These are phyloP conservation scores for Pythium oligandrum DNA, from an alignment of 352 stramenopile species.

Conservation along the genomic window DNA sequence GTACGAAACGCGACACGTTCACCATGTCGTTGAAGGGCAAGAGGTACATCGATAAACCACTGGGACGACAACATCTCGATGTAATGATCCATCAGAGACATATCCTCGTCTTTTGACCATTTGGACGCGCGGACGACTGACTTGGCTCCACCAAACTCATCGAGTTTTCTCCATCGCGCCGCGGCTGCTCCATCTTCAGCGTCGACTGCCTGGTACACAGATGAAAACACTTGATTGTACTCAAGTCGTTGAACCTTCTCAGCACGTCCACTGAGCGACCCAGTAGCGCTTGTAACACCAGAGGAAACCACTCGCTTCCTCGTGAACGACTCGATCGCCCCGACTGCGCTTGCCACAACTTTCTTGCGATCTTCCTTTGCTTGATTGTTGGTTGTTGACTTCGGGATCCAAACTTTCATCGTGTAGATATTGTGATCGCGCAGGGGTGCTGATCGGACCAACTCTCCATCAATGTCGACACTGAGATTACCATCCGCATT, in stretches of 20 bases:
- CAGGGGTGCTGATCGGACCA: constrained; percentile 50
- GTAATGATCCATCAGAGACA: constrained; percentile 66
- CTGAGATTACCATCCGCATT: constrained; percentile 34
- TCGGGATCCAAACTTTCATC: constrained; percentile 61
- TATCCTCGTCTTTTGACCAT: constrained; percentile 60
- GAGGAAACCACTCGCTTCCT: not conserved
- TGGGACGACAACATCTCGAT: constrained; percentile 63
- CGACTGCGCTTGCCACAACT: constrained; percentile 33
- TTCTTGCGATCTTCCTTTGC: constrained; percentile 54
- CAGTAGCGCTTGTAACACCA: constrained; percentile 34
- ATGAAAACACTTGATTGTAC: constrained; percentile 9
- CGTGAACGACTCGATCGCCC: constrained; percentile 33
- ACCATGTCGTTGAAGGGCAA: constrained; percentile 57
- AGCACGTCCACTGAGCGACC: constrained; percentile 11
- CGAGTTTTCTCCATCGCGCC: constrained; percentile 12
- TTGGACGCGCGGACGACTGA: constrained; percentile 49
- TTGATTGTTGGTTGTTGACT: constrained; percentile 40
- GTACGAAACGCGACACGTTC: constrained; percentile 68
- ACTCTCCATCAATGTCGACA: constrained; percentile 45
- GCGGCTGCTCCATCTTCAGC: constrained; percentile 1
- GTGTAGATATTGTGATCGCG: constrained; percentile 66
- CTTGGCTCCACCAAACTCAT: constrained; percentile 30
- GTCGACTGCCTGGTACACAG: constrained; percentile 9
- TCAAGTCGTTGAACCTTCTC: constrained; percentile 11
- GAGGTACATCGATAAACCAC: constrained; percentile 76